Evolutionary conservation across 768 basidiomycete species (phyloP).

Genomic region (Termitomyces sp.): DNA sequence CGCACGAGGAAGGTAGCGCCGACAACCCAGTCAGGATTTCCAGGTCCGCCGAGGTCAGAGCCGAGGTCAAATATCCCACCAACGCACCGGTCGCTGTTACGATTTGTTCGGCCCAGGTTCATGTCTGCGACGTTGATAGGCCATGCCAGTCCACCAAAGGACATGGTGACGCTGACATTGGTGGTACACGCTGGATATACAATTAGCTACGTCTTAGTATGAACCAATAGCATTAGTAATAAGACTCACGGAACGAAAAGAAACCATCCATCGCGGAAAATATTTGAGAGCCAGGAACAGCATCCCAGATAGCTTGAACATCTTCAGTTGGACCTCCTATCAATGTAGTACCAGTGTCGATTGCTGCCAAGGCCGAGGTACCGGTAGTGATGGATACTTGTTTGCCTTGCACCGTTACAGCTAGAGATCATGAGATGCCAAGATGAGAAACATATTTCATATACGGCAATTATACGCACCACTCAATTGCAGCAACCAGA

Average conservation of each 20-base stretch:
- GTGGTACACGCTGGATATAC: slow-evolving; percentile 64
- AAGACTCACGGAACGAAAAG: slow-evolving; percentile 72
- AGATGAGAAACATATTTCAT: neutral
- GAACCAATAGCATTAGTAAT: neutral
- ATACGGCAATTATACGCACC: slow-evolving; percentile 31
- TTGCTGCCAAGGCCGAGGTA: slow-evolving; percentile 57
- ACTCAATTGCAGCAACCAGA: slow-evolving; percentile 61
- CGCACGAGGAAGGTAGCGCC: slow-evolving; percentile 73
- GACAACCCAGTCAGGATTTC: slow-evolving; percentile 57
- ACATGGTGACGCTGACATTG: slow-evolving; percentile 50
- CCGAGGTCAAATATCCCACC: slow-evolving; percentile 75
- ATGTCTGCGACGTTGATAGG: slow-evolving; percentile 73
- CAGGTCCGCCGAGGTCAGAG: slow-evolving; percentile 39
- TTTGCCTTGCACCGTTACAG: slow-evolving; percentile 56
- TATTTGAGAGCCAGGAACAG: slow-evolving; percentile 53
- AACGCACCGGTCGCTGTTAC: slow-evolving; percentile 37
- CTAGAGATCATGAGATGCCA: slow-evolving; percentile 29
- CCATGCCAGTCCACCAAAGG: slow-evolving; percentile 81
- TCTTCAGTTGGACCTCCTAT: slow-evolving; percentile 77
- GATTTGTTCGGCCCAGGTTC: slow-evolving; percentile 58
- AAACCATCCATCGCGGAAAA: slow-evolving; percentile 56
- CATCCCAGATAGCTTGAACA: slow-evolving; percentile 58
- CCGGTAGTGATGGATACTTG: slow-evolving; percentile 40
- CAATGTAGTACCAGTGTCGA: slow-evolving; percentile 94
- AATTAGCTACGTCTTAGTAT: neutral